Base-by-base conservation (phyloP, 2,329 filamentous ascomycete genomes). In the Rhynchosporium agropyri region DNA sequence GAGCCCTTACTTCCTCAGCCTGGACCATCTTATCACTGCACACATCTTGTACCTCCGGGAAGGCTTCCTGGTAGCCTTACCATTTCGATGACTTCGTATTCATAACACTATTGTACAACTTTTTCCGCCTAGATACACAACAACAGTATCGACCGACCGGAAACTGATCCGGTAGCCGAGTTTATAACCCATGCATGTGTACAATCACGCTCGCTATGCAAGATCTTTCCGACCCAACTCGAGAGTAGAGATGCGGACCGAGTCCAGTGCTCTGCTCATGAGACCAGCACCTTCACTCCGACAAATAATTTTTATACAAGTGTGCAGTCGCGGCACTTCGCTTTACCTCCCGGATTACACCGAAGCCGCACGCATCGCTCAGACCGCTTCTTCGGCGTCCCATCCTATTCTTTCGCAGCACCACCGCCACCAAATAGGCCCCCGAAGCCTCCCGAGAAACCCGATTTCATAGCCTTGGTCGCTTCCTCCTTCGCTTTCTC, bases 401-500 rank as follows among this genome's bases (percentile, higher is more conserved):
- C 58, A 59, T 42, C 59, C 33, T 36, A 36, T 36, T 36, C 33
- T 36, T 36, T 36, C 33, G 33, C 33, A 36, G 33, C 33, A 36
- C 33, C 33, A 36, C 33, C 33, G 33, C 33, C 33, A 6, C 33
- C 33, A 36, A 36, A 2, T 26, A 48, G 53, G 49, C 65, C 66
- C 28, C 72, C 71, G 69, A 85, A 84, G 80, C 80, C 84, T 60
- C 85, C 81, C 43, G 83, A 81, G 72, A 95, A 87, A 33, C 88
- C 89, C 63, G 84, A 85, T 84, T 94, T 95, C 91, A 97, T 96
- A 74, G 85, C 91, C 78, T 89, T 90, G 89, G 96, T 93, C 71
- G 89, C 89, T 78, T 96, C 92, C 73, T 96, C 90, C 77, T 93
- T 90, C 67, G 88, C 83, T 81, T 92, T 93, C 81, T 97, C 94